Evolutionary conservation across 345 rosid species (phyloP).

Genomic region (Citrus glauca): DNA sequence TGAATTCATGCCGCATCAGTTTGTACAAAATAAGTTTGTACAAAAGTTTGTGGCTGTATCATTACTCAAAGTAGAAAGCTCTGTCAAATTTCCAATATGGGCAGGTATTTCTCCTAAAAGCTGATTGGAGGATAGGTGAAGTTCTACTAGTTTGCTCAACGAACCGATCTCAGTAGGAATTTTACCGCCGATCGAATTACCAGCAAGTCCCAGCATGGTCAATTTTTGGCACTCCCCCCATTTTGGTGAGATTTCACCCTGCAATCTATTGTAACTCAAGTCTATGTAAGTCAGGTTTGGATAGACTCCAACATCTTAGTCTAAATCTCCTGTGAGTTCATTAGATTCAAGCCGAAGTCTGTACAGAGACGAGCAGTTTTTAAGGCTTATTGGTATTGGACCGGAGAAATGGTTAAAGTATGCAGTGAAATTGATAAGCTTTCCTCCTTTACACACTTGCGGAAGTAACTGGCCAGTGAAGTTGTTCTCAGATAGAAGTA

Average conservation of each 20-base stretch:
- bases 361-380: conserved; percentile 16
- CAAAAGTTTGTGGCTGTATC: no score
- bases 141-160: conserved; percentile 9
- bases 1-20: no score
- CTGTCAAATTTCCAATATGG: conserved; percentile 17
- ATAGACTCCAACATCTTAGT: conserved; percentile 22
- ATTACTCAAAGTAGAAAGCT: conserved; percentile 6
- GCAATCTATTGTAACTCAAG: conserved; percentile 26
- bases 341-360: conserved; percentile 30
- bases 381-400: conserved; percentile 25
- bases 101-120: conserved; percentile 22
- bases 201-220: conserved; percentile 3
- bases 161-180: conserved; percentile 21
- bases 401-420: conserved; percentile 22
- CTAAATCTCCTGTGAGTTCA: conserved; percentile 22
- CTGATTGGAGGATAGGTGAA: conserved; percentile 24
- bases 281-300: conserved; percentile 32
- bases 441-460: conserved; percentile 19
- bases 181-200: conserved; percentile 19
- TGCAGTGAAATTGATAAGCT: conserved; percentile 23
- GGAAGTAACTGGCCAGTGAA: conserved; percentile 26
- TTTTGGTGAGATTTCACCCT: conserved; percentile 23
- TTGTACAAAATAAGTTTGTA: no score
- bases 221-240: conserved; percentile 29
- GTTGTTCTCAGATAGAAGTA: conserved; percentile 19